Percentiles rank a stretch among this genome's conserved stretches.
Conservation (phyloP, 2,329 filamentous ascomycete species). For the Chaetomium olivaceum region DNA sequence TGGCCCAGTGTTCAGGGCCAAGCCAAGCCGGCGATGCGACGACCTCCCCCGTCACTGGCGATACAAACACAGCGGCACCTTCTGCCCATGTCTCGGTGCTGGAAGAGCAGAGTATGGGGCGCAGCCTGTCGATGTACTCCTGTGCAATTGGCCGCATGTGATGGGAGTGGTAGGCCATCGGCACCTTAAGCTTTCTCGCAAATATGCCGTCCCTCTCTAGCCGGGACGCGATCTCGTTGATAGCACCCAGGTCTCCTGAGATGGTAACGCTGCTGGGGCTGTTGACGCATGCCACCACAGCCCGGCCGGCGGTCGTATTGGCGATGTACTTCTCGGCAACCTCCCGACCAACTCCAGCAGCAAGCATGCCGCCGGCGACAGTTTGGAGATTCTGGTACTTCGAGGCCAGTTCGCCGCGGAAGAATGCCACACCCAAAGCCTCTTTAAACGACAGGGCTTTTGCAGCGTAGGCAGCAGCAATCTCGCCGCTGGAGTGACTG, state of each 20-base stretch:
- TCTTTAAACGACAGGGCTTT: neutral
- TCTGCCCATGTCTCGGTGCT: too few relatives aligned
- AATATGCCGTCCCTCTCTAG: too few relatives aligned
- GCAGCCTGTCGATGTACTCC: too few relatives aligned
- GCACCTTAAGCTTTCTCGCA: too few relatives aligned
- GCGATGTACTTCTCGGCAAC: neutral
- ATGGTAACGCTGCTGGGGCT: neutral
- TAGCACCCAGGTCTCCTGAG: constrained; percentile 8
- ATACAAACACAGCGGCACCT: too few relatives aligned
- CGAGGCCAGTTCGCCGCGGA: too few relatives aligned
- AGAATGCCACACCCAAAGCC: neutral
- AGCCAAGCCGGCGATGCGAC: too few relatives aligned
- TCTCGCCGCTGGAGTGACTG: constrained; percentile 27
- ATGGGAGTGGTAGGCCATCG: constrained; percentile 16
- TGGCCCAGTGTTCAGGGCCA: too few relatives aligned
- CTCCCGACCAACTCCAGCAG: neutral
- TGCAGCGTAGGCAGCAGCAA: constrained; percentile 1
- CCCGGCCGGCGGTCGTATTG: neutral
- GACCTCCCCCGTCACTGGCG: too few relatives aligned
- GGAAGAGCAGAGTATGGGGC: too few relatives aligned
- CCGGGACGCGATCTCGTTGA: too few relatives aligned
- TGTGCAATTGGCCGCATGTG: constrained; percentile 18
- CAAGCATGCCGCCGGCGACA: neutral
- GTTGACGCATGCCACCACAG: constrained; percentile 31
- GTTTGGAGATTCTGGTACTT: too few relatives aligned